Evolutionary conservation across 768 basidiomycete genomes (phyloP), one percentile per base, ranked within the genome.

Genomic region (Lactarius pseudohatsudake): DNA sequence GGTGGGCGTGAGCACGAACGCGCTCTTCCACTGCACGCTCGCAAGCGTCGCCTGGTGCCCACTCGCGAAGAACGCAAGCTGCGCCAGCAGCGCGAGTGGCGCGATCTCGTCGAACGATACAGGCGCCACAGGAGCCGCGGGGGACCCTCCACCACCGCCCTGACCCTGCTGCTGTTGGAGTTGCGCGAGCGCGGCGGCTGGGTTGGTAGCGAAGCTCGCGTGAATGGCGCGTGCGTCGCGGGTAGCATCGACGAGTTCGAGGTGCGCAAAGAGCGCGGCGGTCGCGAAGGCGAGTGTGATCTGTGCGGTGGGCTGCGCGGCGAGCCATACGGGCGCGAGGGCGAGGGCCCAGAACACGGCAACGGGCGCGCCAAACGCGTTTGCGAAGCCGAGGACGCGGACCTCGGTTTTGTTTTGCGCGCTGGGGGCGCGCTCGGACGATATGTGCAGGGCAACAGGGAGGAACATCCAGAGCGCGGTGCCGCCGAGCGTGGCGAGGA

Each of bases 11-110:
- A 99, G 81, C 34, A 98, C 75, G 76, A 98, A 99, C 8, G 91
- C 96, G 1, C 89, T 78, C 75, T 97, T 97, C 97, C 96, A 99
- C 71, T 98, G 96, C 53, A 99, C 85, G 3, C 92, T 90, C 1
- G 93, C 84, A 45, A 98, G 81, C 3, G 89, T 89, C 1, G 94
- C 84, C 76, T 98, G 95, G 72, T 99, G 97, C 2, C 97, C 96
- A 0, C 96, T 98, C 0, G 85, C 81, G 74, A 91, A 92, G 81
- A 96, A 98, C 9, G 84, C 76, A 58, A 92, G 84, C 45, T 91
- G 76, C 0, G 88, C 90, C 13, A 97, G 80, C 9, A 98, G 82
- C 0, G 89, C 89, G 16, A 98, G 75, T 0, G 89, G 88, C 0
- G 85, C 81, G 28, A 91, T 77, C 66, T 96, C 92, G 8, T 83